Percentiles rank a stretch among this genome's conserved stretches.
phyloP scores from a whole-genome alignment of 163 green algal genomes.

The Scenedesmus sp. region DNA sequence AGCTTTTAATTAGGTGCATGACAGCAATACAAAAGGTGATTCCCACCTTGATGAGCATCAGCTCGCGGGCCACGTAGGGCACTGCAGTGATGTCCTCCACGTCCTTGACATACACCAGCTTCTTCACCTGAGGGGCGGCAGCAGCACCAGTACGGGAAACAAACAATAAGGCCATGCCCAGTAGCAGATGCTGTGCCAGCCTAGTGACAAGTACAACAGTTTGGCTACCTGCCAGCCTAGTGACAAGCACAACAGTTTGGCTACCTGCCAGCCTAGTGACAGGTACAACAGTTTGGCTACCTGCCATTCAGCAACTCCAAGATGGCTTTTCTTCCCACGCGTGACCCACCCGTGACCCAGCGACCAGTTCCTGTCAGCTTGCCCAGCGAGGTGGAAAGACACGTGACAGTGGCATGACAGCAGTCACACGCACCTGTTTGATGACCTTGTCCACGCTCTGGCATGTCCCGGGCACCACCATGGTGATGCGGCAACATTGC shows the following conservation, averaged over 20 bases:
- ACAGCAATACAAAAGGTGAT: not conserved
- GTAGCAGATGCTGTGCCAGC: not conserved
- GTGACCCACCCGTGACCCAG: no score
- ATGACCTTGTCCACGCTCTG: slow-evolving; percentile 76
- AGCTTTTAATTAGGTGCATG: no score
- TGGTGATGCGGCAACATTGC: slow-evolving; percentile 85
- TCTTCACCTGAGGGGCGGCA: slow-evolving; percentile 71
- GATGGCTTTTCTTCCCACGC: no score
- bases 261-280: no score
- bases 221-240: no score
- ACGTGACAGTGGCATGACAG: no score
- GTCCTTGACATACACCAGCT: slow-evolving; percentile 91
- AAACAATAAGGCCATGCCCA: not conserved
- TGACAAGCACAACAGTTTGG: no score
- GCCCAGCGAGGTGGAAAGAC: no score
- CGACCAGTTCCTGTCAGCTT: no score
- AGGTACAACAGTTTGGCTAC: no score
- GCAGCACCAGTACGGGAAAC: not conserved
- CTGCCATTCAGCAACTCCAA: no score
- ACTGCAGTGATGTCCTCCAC: slow-evolving; percentile 85
- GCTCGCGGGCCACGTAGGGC: slow-evolving; percentile 91
- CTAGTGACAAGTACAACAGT: no score
- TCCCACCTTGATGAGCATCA: slow-evolving; percentile 97
- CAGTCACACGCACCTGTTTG: slow-evolving; percentile 32
- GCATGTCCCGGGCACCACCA: slow-evolving; percentile 88